Evolutionary conservation across 2,329 filamentous ascomycete species (phyloP).

Genomic region (Hypoxylon sp.): DNA sequence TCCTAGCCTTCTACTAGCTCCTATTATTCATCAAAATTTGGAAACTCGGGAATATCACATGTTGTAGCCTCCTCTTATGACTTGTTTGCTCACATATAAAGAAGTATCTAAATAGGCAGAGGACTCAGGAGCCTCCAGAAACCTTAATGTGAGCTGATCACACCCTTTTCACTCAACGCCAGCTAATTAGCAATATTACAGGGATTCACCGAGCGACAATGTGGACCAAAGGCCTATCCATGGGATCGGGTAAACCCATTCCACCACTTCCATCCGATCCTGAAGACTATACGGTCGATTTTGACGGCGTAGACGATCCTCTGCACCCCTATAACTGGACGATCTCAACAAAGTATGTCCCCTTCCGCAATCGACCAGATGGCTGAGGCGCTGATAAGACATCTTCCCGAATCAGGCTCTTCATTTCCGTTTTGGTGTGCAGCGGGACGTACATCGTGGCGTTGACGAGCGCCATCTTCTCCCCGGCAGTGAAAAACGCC

Average conservation of each 20-base stretch:
- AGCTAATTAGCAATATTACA: neutral
- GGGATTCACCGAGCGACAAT: neutral
- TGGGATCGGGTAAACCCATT: slow-evolving; percentile 1
- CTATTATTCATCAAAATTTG: neutral
- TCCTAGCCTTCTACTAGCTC: neutral
- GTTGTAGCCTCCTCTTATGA: neutral
- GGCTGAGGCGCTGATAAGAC: neutral
- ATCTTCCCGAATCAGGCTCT: neutral
- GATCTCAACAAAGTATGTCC: slow-evolving; percentile 1
- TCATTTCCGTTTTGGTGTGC: slow-evolving; percentile 1
- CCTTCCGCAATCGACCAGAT: no score
- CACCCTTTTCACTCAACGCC: neutral
- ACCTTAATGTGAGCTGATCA: neutral
- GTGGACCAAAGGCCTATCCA: neutral
- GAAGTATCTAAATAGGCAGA: neutral
- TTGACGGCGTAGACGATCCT: neutral
- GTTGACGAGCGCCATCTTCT: slow-evolving; percentile 2
- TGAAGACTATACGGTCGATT: slow-evolving; percentile 3
- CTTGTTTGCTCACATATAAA: neutral
- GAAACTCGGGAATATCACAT: neutral
- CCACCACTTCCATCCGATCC: neutral
- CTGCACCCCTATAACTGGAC: slow-evolving; percentile 2
- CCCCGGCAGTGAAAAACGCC: neutral
- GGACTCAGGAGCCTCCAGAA: neutral
- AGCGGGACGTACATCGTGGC: slow-evolving; percentile 3